Conservation (phyloP, 306 rosid species). For the Carpinus fangiana region DNA sequence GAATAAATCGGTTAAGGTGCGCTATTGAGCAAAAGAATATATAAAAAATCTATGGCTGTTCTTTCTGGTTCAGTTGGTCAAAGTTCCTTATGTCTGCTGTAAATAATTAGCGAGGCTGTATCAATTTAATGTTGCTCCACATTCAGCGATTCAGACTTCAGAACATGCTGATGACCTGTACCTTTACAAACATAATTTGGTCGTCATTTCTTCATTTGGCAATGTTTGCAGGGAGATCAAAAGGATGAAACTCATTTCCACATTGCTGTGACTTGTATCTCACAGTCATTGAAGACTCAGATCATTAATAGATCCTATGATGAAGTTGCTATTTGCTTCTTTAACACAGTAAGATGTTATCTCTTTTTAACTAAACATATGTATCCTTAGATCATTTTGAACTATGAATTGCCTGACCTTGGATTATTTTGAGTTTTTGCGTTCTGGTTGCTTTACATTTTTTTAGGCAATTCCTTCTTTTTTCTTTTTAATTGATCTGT, state of each 20-base stretch:
- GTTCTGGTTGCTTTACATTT: not conserved
- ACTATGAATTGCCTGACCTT: not conserved
- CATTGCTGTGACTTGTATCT: slow-evolving; percentile 66
- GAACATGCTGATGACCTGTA: not conserved
- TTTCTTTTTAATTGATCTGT: not conserved
- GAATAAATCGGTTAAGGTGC: not conserved
- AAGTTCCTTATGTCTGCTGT: not conserved
- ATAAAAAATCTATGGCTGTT: not conserved
- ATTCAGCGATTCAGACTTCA: not conserved
- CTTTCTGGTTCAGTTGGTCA: not conserved
- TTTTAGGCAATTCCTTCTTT: not conserved
- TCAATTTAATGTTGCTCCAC: not conserved
- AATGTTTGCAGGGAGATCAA: slow-evolving; percentile 42
- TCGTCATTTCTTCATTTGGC: not conserved
- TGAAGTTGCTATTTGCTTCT: slow-evolving; percentile 92
- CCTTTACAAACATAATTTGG: not conserved
- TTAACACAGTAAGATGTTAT: slow-evolving; percentile 63
- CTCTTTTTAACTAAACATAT: not conserved
- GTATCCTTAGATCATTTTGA: not conserved
- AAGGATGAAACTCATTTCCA: slow-evolving; percentile 66
- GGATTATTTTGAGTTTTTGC: not conserved
- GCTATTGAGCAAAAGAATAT: not conserved
- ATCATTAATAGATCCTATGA: slow-evolving; percentile 75
- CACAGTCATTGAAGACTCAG: slow-evolving; percentile 59
- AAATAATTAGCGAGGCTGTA: not conserved